These are phyloP conservation scores for Penicillium longicatenatum DNA, from an alignment of 495 filamentous ascomycete species.

Conservation along the genomic window DNA sequence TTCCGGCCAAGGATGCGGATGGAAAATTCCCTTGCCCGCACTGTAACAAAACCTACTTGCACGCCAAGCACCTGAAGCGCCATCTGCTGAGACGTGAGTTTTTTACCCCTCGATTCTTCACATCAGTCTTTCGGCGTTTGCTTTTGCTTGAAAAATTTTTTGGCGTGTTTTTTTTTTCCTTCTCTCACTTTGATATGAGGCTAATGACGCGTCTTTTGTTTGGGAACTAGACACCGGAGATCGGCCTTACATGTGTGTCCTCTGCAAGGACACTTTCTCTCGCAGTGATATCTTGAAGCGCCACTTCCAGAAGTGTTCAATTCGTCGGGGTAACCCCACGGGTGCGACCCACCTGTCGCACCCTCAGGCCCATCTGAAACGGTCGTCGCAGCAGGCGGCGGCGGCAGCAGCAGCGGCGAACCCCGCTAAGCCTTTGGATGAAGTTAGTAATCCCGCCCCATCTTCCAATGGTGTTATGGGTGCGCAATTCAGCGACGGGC, in stretches of 20 bases:
- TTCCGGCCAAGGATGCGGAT: constrained; percentile 90
- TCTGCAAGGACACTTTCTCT: constrained; percentile 98
- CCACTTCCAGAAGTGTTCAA: constrained; percentile 97
- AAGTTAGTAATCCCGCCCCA: constrained; percentile 49
- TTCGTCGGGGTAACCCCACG: constrained; percentile 90
- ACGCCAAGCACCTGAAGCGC: constrained; percentile 95
- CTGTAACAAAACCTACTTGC: constrained; percentile 96
- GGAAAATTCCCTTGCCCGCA: constrained; percentile 97
- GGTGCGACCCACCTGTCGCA: constrained; percentile 90
- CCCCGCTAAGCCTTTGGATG: constrained; percentile 54
- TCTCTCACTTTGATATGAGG: constrained; percentile 6
- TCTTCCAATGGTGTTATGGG: constrained; percentile 47
- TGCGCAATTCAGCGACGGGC: constrained; percentile 46
- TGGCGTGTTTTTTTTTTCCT: constrained; percentile 2
- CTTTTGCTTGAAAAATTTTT: no score
- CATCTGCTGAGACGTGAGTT: constrained; percentile 93
- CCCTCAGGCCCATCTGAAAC: constrained; percentile 84
- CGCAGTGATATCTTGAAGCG: constrained; percentile 97
- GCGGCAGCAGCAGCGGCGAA: constrained; percentile 55
- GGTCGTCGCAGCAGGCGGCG: constrained; percentile 55
- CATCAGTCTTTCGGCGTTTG: background rate
- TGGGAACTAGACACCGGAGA: constrained; percentile 79
- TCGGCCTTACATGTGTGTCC: constrained; percentile 92
- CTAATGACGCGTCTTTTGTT: constrained; percentile 22
- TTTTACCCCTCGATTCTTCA: background rate